Evolutionary conservation across 1,284 basidiomycete species (phyloP).

Genomic region (Fistulinella cinereoalba): DNA sequence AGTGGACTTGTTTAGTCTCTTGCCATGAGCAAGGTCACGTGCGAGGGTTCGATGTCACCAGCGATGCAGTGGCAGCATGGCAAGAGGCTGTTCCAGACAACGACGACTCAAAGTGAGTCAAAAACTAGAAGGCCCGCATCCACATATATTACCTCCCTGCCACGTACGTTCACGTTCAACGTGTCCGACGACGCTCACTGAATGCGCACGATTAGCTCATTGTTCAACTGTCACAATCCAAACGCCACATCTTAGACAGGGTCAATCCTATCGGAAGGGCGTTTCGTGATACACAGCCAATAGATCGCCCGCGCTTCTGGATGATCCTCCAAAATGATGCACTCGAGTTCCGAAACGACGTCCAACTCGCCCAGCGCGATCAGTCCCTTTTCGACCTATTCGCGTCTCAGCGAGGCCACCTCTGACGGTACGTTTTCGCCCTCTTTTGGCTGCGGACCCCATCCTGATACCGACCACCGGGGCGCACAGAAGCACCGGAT

Average conservation of each 20-base stretch:
- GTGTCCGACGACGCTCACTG: too few relatives aligned
- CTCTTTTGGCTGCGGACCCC: neutral
- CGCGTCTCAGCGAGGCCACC: conserved; percentile 54
- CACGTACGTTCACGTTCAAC: neutral
- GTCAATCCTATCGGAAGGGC: neutral
- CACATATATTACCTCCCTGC: neutral
- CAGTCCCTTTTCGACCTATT: conserved; percentile 33
- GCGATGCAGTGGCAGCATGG: neutral
- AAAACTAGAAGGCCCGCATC: neutral
- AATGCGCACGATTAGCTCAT: neutral
- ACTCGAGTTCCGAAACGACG: conserved; percentile 28
- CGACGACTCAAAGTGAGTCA: conserved; percentile 9
- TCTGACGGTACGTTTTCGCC: conserved; percentile 54
- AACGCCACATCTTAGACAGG: neutral
- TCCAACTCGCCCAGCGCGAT: conserved; percentile 24
- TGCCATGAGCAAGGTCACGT: conserved; percentile 15
- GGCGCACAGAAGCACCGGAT: conserved; percentile 66
- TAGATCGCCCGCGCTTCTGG: conserved; percentile 4
- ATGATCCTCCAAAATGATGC: conserved; percentile 15
- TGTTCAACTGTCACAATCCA: neutral
- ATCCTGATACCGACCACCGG: too few relatives aligned
- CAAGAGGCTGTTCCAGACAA: conserved; percentile 5
- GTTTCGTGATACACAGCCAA: neutral
- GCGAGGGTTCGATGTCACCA: neutral
- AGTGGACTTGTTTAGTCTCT: neutral